Evolutionary conservation across 2,329 filamentous ascomycete species (phyloP).

Genomic region (Exophiala lecanii-corni): DNA sequence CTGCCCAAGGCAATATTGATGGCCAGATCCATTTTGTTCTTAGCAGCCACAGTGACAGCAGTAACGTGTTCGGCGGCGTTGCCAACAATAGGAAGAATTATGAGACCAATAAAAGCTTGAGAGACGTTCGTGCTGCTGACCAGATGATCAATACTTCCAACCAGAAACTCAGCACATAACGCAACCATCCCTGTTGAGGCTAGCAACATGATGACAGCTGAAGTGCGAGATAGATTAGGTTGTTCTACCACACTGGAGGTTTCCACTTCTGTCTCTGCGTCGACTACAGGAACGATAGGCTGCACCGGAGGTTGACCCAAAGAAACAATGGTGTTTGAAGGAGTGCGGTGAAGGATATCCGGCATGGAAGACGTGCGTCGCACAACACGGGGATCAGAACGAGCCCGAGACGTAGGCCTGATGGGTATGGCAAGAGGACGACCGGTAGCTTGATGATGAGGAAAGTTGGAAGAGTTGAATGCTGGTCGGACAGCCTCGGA

Average conservation of each 20-base stretch:
- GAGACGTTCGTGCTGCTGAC: constrained; percentile 53
- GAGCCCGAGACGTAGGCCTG: constrained; percentile 28
- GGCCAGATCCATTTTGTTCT: constrained; percentile 72
- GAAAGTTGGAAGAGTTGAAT: constrained; percentile 23
- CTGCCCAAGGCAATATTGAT: constrained; percentile 68
- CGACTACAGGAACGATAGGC: constrained; percentile 36
- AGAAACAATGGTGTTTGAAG: constrained; percentile 8
- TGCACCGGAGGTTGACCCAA: constrained; percentile 37
- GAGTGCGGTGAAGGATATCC: constrained; percentile 54
- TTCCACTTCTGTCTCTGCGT: constrained; percentile 26
- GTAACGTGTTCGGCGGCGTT: constrained; percentile 72
- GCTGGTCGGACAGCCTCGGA: constrained; percentile 52
- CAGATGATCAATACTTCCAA: constrained; percentile 62
- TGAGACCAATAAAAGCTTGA: constrained; percentile 66
- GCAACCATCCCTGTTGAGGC: constrained; percentile 63
- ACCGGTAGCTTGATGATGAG: constrained; percentile 23
- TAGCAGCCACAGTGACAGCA: constrained; percentile 64
- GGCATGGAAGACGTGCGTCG: constrained; percentile 71
- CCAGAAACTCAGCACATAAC: constrained; percentile 65
- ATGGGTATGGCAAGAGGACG: constrained; percentile 23
- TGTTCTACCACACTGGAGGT: constrained; percentile 28
- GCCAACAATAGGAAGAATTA: constrained; percentile 67
- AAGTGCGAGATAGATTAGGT: constrained; percentile 32
- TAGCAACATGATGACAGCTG: constrained; percentile 59
- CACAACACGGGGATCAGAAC: constrained; percentile 38